Evolutionary conservation across 345 rosid species (phyloP), one percentile per base, ranked within the genome.

Genomic region (Euphorbia tirucalli): DNA sequence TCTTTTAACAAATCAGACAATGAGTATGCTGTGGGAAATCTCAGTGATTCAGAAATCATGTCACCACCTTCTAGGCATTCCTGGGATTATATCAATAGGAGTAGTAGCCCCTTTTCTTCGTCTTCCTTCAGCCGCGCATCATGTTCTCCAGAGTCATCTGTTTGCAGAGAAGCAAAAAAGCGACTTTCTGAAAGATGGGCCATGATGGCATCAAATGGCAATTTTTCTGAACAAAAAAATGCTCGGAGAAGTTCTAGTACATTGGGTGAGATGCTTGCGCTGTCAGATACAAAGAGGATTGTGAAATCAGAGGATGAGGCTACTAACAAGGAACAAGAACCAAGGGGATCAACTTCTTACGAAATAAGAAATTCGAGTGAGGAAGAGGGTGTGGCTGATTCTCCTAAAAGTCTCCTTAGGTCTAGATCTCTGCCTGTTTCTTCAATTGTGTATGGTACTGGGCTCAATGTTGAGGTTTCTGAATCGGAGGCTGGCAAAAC

Each of bases 161-260:
- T 89, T 69, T 89, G 88, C 71, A 84, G 89, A 74, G 95, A 89
- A 77, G 92, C 92, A 52, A 89, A 86, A 74, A 87, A 83, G 74
- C 83, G 90, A 46, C 87, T 89, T 56, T 93, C 98, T 37, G 99
- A 93, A 79, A 89, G 99, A 85, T 96, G 99, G 99, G 93, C 96
- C 70, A 80, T 86, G 85, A 86, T 91, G 92, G 75, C 98, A 62
- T 85, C 86, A 72, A 84, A 80, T 78, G 90, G 84, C 68, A 87
- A 74, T 79, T 79, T 80, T 64, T 87, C 77, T 30, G 89, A 86
- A 67, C 90, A 76, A 37, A 84, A 81, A 56, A 78, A 69, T 67
- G 66, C 77, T 66, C 73, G 81, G 68, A 86, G 82, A 80, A 85
- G 88, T 79, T 93, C 97, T 60, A 89, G 88, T 43, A 92, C 96